A percentile compares a stretch with the other conserved stretches of the same genome.
Evolutionary conservation across 148 eudicot species (phyloP).

Genomic region (Camellia lanceoleosa): DNA sequence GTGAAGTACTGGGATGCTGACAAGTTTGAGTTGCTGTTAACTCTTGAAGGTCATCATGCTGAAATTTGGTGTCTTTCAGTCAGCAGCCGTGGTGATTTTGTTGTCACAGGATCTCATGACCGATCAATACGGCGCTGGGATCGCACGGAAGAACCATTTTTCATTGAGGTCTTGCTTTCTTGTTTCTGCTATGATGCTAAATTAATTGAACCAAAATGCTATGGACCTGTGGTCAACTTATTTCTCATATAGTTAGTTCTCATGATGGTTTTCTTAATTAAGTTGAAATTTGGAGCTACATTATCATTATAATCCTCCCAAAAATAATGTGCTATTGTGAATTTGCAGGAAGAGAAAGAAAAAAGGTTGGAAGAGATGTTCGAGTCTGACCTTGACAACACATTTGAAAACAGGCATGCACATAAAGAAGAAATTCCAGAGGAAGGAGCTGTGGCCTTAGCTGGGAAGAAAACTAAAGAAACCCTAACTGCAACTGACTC

Average conservation of each 20-base stretch:
- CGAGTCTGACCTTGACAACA: conserved; percentile 73
- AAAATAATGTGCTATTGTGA: conserved; percentile 6
- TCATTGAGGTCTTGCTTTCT: conserved; percentile 62
- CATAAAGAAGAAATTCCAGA: conserved; percentile 88
- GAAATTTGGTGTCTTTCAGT: conserved; percentile 87
- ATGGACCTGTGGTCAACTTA: background rate
- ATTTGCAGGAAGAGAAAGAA: conserved; percentile 92
- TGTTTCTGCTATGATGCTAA: background rate
- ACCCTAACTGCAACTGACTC: conserved; percentile 77
- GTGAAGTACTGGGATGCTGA: conserved; percentile 98
- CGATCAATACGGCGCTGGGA: conserved; percentile 95
- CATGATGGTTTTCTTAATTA: background rate
- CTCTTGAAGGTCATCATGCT: conserved; percentile 95
- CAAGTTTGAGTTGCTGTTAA: conserved; percentile 93
- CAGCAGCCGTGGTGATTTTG: conserved; percentile 95
- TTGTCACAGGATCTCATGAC: conserved; percentile 96
- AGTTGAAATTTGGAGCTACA: conserved; percentile 6
- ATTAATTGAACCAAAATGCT: background rate
- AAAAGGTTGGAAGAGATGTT: conserved; percentile 93
- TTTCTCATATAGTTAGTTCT: conserved; percentile 9
- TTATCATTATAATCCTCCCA: background rate
- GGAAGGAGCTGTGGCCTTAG: conserved; percentile 88
- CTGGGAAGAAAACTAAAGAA: conserved; percentile 91
- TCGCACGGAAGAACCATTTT: conserved; percentile 95
- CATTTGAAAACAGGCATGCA: conserved; percentile 54